Evolutionary conservation across 352 stramenopile genomes (phyloP).

Genomic region (Saprolegnia parasitica): DNA sequence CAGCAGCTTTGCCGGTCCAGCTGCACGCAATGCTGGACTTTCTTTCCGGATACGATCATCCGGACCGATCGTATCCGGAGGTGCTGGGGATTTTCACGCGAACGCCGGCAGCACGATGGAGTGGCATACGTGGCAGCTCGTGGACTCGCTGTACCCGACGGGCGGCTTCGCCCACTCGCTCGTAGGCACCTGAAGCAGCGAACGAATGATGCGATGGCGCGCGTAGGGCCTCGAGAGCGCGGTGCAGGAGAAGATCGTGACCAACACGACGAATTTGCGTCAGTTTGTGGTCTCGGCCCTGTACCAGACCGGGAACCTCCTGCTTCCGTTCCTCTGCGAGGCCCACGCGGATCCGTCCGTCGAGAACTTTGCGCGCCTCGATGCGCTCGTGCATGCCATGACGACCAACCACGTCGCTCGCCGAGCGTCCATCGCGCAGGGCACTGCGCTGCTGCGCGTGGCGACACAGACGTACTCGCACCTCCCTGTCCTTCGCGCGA

Average conservation of each 20-base stretch:
- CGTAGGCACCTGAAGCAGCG: background rate
- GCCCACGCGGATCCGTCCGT: conserved; percentile 35
- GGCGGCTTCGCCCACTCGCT: conserved; percentile 79
- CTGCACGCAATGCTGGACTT: background rate
- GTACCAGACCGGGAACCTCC: conserved; percentile 69
- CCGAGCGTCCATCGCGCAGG: conserved; percentile 71
- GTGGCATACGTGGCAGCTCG: conserved; percentile 57
- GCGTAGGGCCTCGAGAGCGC: conserved; percentile 57
- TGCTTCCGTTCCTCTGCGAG: conserved; percentile 63
- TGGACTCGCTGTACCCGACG: conserved; percentile 79
- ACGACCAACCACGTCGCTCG: conserved; percentile 75
- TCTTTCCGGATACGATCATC: background rate
- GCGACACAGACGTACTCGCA: conserved; percentile 41
- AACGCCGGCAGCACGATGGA: conserved; percentile 17
- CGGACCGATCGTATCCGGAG: too few relatives aligned
- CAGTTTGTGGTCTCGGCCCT: conserved; percentile 57
- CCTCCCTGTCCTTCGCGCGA: conserved; percentile 3
- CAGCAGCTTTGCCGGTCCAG: too few relatives aligned
- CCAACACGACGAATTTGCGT: conserved; percentile 37
- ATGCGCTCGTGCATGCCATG: conserved; percentile 47
- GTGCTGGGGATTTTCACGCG: too few relatives aligned
- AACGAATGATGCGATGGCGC: background rate
- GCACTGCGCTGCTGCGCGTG: conserved; percentile 59
- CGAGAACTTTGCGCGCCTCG: conserved; percentile 45
- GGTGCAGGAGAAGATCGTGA: conserved; percentile 61